Percentiles rank a stretch among this genome's conserved stretches.
phyloP scores from a whole-genome alignment of 2,329 filamentous ascomycete genomes.

The Neonectria coccinea region DNA sequence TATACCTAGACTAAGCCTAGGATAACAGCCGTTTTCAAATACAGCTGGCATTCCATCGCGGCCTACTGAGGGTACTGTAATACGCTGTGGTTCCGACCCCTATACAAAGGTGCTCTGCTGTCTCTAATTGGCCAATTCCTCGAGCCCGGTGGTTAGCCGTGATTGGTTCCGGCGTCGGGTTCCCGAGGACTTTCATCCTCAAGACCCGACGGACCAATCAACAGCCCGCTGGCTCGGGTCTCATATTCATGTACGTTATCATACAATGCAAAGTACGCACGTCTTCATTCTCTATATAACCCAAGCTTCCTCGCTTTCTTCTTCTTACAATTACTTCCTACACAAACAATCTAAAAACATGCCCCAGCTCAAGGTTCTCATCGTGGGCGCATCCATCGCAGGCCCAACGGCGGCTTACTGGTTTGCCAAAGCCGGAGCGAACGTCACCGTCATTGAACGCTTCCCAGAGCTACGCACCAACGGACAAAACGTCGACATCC shows the following conservation, averaged over 20 bases:
- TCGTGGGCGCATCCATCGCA: conserved; percentile 49
- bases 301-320: background rate
- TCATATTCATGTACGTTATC: background rate
- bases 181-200: background rate
- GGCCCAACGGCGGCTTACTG: conserved; percentile 48
- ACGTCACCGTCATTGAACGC: conserved; percentile 55
- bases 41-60: no score
- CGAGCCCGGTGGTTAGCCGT: background rate
- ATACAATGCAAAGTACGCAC: no score
- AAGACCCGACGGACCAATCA: background rate
- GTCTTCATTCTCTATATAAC: background rate
- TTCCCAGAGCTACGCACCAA: conserved; percentile 48
- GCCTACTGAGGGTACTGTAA: no score
- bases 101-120: background rate
- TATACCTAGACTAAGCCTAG: no score
- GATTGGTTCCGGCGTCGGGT: background rate
- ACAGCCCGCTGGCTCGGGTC: background rate
- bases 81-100: no score
- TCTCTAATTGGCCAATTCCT: conserved; percentile 18
- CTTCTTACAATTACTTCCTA: background rate
- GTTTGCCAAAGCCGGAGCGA: conserved; percentile 45
- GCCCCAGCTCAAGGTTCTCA: conserved; percentile 42
- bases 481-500: conserved; percentile 55
- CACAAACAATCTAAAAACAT: conserved; percentile 18
- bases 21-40: no score